These are phyloP conservation scores for Adenanthera pavonina DNA, from an alignment of 306 rosid species.

Conservation along the genomic window DNA sequence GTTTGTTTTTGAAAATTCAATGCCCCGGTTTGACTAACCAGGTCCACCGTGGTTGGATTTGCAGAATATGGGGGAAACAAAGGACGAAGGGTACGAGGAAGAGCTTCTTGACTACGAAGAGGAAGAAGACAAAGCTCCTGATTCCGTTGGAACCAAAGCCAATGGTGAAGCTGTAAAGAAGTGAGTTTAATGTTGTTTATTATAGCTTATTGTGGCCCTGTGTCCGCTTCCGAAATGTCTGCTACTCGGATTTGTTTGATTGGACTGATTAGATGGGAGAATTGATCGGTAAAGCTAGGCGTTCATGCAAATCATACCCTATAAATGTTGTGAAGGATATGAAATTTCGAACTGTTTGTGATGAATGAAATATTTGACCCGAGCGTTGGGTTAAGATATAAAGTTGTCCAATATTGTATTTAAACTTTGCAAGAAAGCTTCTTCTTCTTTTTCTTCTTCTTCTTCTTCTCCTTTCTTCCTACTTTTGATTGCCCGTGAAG, in stretches of 20 bases:
- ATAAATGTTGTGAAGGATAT: not conserved
- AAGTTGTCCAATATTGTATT: not conserved
- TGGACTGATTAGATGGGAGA: not conserved
- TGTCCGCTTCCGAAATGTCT: not conserved
- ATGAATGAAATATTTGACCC: not conserved
- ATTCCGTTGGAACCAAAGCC: slow-evolving; percentile 67
- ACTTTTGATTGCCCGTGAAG: not conserved
- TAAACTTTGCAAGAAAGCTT: not conserved
- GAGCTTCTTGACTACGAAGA: slow-evolving; percentile 89
- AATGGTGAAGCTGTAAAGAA: slow-evolving; percentile 81
- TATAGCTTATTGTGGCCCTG: not conserved
- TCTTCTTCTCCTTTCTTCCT: not conserved
- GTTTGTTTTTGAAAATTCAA: not conserved
- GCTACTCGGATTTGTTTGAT: not conserved
- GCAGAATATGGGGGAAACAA: slow-evolving; percentile 79
- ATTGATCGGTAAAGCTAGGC: not conserved
- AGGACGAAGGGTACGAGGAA: slow-evolving; percentile 79
- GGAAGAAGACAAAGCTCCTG: slow-evolving; percentile 82
- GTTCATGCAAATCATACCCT: not conserved
- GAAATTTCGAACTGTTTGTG: not conserved
- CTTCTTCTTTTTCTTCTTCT: no score
- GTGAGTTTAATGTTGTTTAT: slow-evolving; percentile 39
- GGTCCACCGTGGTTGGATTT: not conserved
- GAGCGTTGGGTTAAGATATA: not conserved
- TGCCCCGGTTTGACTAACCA: not conserved